Conservation (phyloP, 129 eudicot species). For the Calendula officinalis region DNA sequence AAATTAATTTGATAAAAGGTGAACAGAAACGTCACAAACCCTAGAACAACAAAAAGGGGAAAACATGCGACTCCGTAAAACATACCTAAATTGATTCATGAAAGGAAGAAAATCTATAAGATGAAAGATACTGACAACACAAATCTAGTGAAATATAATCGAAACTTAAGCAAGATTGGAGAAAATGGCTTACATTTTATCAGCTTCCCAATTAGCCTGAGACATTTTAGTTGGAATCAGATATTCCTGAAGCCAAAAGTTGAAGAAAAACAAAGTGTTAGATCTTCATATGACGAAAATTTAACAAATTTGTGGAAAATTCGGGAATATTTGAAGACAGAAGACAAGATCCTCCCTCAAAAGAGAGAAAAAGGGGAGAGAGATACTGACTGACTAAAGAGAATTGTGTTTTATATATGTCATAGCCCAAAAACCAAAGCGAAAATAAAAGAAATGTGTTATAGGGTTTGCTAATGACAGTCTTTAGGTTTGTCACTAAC, state of each 20-base stretch:
- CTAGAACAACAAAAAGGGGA: not conserved
- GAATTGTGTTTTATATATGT: too few relatives aligned
- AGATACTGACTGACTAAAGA: too few relatives aligned
- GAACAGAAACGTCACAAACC: conserved; percentile 4
- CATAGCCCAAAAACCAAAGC: too few relatives aligned
- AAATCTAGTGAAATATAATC: conserved; percentile 31
- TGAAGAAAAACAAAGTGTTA: conserved; percentile 15
- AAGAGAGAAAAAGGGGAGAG: too few relatives aligned
- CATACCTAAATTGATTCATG: not conserved
- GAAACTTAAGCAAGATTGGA: not conserved
- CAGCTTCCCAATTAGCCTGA: conserved; percentile 99
- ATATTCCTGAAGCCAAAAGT: conserved; percentile 1
- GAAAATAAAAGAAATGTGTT: too few relatives aligned
- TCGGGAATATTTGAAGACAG: too few relatives aligned
- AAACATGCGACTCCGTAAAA: not conserved
- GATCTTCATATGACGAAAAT: not conserved
- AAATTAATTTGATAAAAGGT: not conserved
- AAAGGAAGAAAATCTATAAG: conserved; percentile 1
- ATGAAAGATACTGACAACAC: conserved; percentile 3
- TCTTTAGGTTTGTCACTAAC: too few relatives aligned
- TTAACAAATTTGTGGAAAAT: too few relatives aligned
- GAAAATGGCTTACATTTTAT: conserved; percentile 65
- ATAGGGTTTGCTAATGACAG: too few relatives aligned
- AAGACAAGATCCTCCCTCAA: too few relatives aligned
- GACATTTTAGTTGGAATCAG: conserved; percentile 48